Evolutionary conservation across 2,329 filamentous ascomycete genomes (phyloP).

Genomic region (Kalmusia sp.): DNA sequence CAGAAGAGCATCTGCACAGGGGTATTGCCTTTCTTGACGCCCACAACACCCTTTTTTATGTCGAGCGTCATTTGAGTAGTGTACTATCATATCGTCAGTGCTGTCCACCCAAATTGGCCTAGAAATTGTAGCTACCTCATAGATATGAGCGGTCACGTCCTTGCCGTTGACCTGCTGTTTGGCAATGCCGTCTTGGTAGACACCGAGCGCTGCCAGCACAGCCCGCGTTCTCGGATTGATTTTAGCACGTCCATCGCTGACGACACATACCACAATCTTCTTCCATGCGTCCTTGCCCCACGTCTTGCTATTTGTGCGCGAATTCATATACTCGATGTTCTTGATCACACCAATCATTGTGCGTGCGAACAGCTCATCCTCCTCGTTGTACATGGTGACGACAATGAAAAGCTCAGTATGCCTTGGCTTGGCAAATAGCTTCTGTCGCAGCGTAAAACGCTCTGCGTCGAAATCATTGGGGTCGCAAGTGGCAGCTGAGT

Average conservation of each 20-base stretch:
- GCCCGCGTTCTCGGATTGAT: constrained; percentile 93
- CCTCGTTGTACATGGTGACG: constrained; percentile 99
- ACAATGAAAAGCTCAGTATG: constrained; percentile 97
- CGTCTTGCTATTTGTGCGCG: constrained; percentile 88
- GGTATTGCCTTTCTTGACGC: constrained; percentile 80
- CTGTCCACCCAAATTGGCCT: constrained; percentile 2
- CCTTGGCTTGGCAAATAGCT: constrained; percentile 87
- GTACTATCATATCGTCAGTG: constrained; percentile 58
- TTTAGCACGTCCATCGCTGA: constrained; percentile 95
- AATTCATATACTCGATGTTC: constrained; percentile 98
- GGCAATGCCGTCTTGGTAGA: constrained; percentile 97
- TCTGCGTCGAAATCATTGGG: constrained; percentile 85
- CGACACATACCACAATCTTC: constrained; percentile 98
- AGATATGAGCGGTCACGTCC: constrained; percentile 96
- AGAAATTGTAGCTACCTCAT: constrained; percentile 59
- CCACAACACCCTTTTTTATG: constrained; percentile 88
- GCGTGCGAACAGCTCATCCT: constrained; percentile 92
- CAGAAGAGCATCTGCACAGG: constrained; percentile 98
- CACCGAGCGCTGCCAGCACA: constrained; percentile 88
- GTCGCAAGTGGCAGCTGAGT: constrained; percentile 93
- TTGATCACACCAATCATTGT: constrained; percentile 98
- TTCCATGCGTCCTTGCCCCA: constrained; percentile 99
- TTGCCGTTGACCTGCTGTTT: constrained; percentile 98
- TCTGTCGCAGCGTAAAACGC: constrained; percentile 90
- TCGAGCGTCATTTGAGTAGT: constrained; percentile 85